These are phyloP conservation scores for Acacia confusa DNA, from an alignment of 306 rosid genomes.

Conservation along the genomic window DNA sequence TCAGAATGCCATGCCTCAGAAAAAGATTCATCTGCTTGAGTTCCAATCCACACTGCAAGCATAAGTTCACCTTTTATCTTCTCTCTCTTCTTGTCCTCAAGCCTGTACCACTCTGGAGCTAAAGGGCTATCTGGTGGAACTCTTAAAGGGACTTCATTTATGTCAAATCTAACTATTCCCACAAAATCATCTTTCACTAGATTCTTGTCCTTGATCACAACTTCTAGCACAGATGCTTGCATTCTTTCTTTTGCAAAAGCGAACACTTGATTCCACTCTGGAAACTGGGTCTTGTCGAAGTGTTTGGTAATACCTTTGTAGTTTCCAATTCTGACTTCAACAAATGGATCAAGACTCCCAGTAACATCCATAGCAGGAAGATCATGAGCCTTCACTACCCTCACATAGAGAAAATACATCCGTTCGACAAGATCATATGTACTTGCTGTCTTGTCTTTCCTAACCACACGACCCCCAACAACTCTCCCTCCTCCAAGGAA, in stretches of 20 bases:
- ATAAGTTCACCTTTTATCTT: slow-evolving; percentile 80
- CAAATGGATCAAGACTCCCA: slow-evolving; percentile 83
- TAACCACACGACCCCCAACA: slow-evolving; percentile 77
- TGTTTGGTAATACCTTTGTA: slow-evolving; percentile 81
- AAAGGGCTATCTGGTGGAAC: slow-evolving; percentile 91
- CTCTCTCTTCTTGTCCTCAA: slow-evolving; percentile 72
- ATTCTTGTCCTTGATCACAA: slow-evolving; percentile 81
- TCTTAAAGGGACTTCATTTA: slow-evolving; percentile 74
- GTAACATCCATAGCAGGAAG: slow-evolving; percentile 87
- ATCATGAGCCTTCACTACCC: slow-evolving; percentile 85
- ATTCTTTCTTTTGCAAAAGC: slow-evolving; percentile 83
- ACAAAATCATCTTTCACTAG: slow-evolving; percentile 82
- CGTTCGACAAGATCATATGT: slow-evolving; percentile 87
- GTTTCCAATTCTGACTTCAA: slow-evolving; percentile 85
- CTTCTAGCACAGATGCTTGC: slow-evolving; percentile 87
- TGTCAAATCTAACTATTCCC: slow-evolving; percentile 75
- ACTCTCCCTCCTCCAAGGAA: slow-evolving; percentile 91
- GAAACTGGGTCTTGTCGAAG: slow-evolving; percentile 73
- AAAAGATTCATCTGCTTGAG: slow-evolving; percentile 90
- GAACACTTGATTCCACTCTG: slow-evolving; percentile 84
- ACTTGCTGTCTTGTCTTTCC: slow-evolving; percentile 72
- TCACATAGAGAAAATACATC: slow-evolving; percentile 83
- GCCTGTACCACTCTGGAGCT: slow-evolving; percentile 90
- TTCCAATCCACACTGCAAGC: slow-evolving; percentile 96
- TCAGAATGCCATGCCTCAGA: slow-evolving; percentile 87